Evolutionary conservation across 1,139 yeast species (phyloP), one percentile per base, ranked within the genome.

Genomic region (Suhomyces coccinellae): DNA sequence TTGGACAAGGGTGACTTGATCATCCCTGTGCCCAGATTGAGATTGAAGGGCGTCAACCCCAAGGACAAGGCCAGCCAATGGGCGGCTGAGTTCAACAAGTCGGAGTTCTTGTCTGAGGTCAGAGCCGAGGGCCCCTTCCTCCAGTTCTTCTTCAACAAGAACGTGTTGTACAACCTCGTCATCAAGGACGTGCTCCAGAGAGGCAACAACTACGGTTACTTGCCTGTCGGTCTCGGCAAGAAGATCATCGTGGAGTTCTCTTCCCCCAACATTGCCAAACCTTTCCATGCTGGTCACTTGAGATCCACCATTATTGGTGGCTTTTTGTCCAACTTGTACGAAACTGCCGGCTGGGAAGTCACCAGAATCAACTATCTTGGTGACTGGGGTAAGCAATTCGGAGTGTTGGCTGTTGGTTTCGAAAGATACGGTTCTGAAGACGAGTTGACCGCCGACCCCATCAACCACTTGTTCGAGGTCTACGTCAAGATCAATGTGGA

Each of bases 381-480:
- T 62, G 99, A 93, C 71, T 93, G 99, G 99, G 99, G 99, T 47
- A 93, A 95, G 70, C 99, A 93, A 73, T 93, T 93, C 62, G 99
- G 99, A 67, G 73, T 91, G 43, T 78, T 93, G 55, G 99, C 99
- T 28, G 85, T 95, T 53, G 99, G 98, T 42, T 93, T 86, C 65
- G 80, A 82, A 47, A 82, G 79, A 61, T 93, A 87, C 61, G 99
- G 99, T 43, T 70, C 77, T 51, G 96, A 87, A 62, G 88, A 85
- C 58, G 71, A 73, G 46, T 77, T 93, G 53, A 75, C 75, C 45
- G 62, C 65, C 43, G 95, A 95, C 65, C 98, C 99, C 48, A 91
- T 95, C 63, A 85, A 90, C 70, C 99, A 95, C 66, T 78, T 95
- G 65, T 95, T 90, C 59, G 95, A 91, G 48, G 97, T 95, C 42